Evolutionary conservation across 352 stramenopile species (phyloP).

Genomic region (Discostella stelligera): DNA sequence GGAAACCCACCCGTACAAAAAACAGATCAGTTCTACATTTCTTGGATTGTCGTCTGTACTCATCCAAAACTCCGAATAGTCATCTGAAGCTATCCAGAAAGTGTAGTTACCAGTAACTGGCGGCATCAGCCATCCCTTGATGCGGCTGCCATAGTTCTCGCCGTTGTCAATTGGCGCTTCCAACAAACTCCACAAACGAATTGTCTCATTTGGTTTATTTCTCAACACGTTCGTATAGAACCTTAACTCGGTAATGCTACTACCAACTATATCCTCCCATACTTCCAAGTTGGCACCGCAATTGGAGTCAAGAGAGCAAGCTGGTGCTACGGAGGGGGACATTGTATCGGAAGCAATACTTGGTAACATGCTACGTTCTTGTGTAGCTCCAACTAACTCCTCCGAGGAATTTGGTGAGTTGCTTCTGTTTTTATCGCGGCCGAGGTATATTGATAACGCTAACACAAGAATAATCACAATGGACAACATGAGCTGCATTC

Average conservation of each 20-base stretch:
- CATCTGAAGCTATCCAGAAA: constrained; percentile 16
- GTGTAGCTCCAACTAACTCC: no score
- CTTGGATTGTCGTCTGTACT: constrained; percentile 13
- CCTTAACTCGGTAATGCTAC: not conserved
- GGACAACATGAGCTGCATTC: not conserved
- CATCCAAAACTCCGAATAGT: constrained; percentile 11
- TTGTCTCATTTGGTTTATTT: not conserved
- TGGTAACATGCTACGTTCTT: no score
- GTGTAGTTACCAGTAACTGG: constrained; percentile 5
- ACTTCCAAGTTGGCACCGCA: constrained; percentile 17
- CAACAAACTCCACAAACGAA: constrained; percentile 8
- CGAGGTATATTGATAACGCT: not conserved
- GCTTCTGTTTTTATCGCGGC: not conserved
- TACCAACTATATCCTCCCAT: constrained; percentile 4
- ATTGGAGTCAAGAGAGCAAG: no score
- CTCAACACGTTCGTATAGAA: not conserved
- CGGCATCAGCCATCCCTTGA: constrained; percentile 10
- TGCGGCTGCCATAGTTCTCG: constrained; percentile 13
- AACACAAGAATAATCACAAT: not conserved
- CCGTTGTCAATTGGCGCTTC: not conserved
- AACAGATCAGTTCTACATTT: constrained; percentile 4
- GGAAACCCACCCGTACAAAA: not conserved
- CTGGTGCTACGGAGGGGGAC: no score
- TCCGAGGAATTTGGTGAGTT: no score
- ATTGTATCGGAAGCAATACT: no score